Conservation (phyloP, 2,329 filamentous ascomycete species). For the Raffaelea albimanens region DNA sequence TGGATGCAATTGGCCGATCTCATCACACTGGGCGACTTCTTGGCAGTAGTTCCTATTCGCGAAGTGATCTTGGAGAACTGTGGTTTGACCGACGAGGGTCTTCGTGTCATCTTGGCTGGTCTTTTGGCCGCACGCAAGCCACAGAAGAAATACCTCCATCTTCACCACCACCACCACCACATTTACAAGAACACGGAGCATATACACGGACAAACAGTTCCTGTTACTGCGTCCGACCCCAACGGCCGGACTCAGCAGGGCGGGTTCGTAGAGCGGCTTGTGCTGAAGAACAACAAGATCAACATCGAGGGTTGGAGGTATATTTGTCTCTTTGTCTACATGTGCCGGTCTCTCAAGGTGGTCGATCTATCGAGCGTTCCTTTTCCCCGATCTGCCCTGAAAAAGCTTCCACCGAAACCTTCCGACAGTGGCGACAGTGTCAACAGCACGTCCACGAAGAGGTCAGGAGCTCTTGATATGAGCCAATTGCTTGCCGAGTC, state of each 20-base stretch:
- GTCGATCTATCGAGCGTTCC: slow-evolving; percentile 79
- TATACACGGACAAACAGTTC: slow-evolving; percentile 18
- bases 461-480: slow-evolving; percentile 39
- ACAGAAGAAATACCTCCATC: slow-evolving; percentile 41
- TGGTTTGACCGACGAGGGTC: slow-evolving; percentile 74
- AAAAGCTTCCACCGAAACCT: neutral
- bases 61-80: slow-evolving; percentile 82
- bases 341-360: slow-evolving; percentile 76
- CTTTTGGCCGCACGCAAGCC: slow-evolving; percentile 70
- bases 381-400: slow-evolving; percentile 44
- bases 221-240: slow-evolving; percentile 16
- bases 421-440: neutral
- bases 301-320: slow-evolving; percentile 85
- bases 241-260: slow-evolving; percentile 38
- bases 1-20: slow-evolving; percentile 76
- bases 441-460: slow-evolving; percentile 12
- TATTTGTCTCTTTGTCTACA: slow-evolving; percentile 79
- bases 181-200: neutral
- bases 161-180: slow-evolving; percentile 8
- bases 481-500: slow-evolving; percentile 63
- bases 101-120: slow-evolving; percentile 78
- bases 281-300: slow-evolving; percentile 87
- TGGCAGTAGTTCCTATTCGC: slow-evolving; percentile 85
- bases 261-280: slow-evolving; percentile 77
- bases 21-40: slow-evolving; percentile 81